A percentile compares a stretch with the other conserved stretches of the same genome.
Conservation (phyloP, 169 alveolate genomes). For the Eimeria maxima region DNA sequence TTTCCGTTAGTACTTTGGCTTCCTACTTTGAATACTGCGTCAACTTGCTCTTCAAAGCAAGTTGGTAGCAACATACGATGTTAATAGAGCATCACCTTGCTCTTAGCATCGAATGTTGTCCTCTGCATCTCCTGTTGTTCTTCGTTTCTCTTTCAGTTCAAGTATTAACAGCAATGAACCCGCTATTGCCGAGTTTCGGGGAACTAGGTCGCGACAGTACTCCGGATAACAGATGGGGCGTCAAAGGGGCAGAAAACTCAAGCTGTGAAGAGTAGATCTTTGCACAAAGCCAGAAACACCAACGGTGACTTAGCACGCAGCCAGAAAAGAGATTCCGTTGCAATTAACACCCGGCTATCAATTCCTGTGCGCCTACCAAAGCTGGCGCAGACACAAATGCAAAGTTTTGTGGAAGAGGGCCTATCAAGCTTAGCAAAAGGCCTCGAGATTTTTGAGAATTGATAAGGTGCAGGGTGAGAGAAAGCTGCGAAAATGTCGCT, state of each 20-base stretch:
- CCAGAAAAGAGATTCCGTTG: not conserved
- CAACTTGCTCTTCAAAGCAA: not conserved
- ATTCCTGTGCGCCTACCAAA: not conserved
- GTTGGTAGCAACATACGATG: no score
- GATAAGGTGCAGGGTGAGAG: not conserved
- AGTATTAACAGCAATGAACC: not conserved
- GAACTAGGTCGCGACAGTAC: not conserved
- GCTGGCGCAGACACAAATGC: not conserved
- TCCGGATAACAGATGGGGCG: not conserved
- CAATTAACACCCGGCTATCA: not conserved
- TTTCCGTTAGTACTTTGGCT: not conserved
- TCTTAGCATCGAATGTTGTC: not conserved
- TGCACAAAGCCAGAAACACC: not conserved
- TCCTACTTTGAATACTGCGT: not conserved
- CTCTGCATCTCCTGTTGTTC: not conserved
- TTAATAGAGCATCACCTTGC: not conserved
- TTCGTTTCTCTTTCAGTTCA: not conserved
- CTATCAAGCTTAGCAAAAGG: no score
- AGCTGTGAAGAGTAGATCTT: not conserved
- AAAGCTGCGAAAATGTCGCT: not conserved
- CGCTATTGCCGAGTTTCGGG: not conserved
- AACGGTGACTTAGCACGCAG: not conserved
- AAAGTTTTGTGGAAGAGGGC: no score
- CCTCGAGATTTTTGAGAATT: no score
- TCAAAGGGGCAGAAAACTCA: not conserved